Base-by-base conservation (phyloP, 202 grass and related monocot genomes). In the Schoenoplectus triqueter region DNA sequence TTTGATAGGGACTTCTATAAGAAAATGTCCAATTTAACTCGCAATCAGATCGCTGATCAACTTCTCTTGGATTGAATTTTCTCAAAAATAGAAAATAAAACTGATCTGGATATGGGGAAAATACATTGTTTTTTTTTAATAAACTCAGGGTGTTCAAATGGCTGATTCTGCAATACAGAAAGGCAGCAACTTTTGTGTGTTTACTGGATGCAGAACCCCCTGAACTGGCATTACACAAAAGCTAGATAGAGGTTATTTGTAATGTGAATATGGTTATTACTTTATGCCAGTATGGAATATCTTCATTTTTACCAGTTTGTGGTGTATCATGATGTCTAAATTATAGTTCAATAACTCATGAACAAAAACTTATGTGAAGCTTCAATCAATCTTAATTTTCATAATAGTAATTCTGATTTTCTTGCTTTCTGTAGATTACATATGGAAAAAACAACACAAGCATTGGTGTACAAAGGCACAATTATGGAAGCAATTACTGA, bases 401-500 rank as follows among this genome's bases (percentile, higher is more conserved):
- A 6, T 7, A 3, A 17, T 47, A n/a, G 66, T n/a, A 40, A 70
- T 46, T 45, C 6, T 17, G 9, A 51, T 67, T 72, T 68, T 87
- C 17, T 73, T 73, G 54, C 15, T 73, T 55, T 90, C 77, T 74
- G 31, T 39, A 85, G 84, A 39, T 17, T 86, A 78, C 74, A 92
- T 88, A 98, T 95, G 95, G 92, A 91, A 70, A 85, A 63, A 52
- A 83, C 92, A 50, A 86, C 89, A 21, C 41, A 92, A 73, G 88
- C 89, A 61, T 92, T 99, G 66, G 80, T 89, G 4, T 92, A 85
- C 78, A 91, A 94, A 87, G 91, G 96, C 67, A 91, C 93, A 49
- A 96, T 99, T 88, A 44, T 88, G n/a, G 86, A 91, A 77, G 90
- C 96, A 85, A 96, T 99, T 79, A 89, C 85, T 81, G 90, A 99